A percentile compares a stretch with the other conserved stretches of the same genome.
Conservation (phyloP, 2,329 filamentous ascomycete genomes). For the Colletotrichum australisinense region DNA sequence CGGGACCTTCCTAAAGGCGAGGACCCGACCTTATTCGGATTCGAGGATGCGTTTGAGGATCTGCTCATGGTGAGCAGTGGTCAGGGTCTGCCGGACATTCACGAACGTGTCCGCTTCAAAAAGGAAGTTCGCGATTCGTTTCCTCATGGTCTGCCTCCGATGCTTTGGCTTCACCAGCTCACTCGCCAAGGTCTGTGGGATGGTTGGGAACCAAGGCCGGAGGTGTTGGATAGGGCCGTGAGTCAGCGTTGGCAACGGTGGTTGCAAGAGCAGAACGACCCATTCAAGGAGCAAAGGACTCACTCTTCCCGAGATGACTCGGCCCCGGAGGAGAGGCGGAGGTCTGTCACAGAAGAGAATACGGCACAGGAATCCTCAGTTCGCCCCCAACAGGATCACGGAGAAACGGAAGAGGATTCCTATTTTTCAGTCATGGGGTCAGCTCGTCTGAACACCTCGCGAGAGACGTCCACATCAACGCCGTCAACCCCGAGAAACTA, state of each 20-base stretch:
- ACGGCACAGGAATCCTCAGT: background rate
- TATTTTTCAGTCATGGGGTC: constrained; percentile 29
- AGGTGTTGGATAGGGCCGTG: constrained; percentile 27
- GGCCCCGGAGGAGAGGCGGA: background rate
- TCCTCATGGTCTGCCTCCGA: constrained; percentile 52
- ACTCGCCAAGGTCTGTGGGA: constrained; percentile 37
- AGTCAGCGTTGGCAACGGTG: constrained; percentile 36
- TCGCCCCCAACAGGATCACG: background rate
- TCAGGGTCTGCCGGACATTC: constrained; percentile 53
- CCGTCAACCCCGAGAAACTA: background rate
- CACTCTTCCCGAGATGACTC: background rate
- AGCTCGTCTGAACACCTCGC: constrained; percentile 21
- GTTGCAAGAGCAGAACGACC: constrained; percentile 32
- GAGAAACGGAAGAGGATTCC: constrained; percentile 31
- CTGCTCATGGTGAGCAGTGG: constrained; percentile 61
- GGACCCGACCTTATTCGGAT: constrained; percentile 58
- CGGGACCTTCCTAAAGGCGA: constrained; percentile 52
- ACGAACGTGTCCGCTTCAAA: constrained; percentile 47
- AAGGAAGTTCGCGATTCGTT: constrained; percentile 52
- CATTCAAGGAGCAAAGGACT: constrained; percentile 17
- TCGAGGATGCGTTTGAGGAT: constrained; percentile 69
- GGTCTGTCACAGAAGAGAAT: background rate
- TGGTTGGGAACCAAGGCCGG: constrained; percentile 34
- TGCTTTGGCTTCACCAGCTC: constrained; percentile 51
- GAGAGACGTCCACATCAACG: constrained; percentile 3